Conservation (phyloP, 352 stramenopile genomes). For the Phytophthora ramorum region DNA sequence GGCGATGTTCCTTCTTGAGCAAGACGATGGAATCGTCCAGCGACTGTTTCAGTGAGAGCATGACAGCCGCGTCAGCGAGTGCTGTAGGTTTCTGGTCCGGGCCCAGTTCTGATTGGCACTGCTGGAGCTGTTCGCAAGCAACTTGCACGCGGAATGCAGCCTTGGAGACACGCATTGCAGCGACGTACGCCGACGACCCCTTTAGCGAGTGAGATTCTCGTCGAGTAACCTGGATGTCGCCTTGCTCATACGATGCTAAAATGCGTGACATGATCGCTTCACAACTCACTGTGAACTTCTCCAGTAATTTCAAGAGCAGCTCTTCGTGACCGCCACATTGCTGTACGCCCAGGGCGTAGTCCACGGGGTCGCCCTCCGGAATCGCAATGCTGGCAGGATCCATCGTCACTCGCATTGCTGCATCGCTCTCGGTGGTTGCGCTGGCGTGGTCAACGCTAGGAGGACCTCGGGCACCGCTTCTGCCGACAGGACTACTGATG, state of each 20-base stretch:
- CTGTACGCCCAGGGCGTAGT: constrained; percentile 80
- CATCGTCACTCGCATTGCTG: constrained; percentile 29
- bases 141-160: constrained; percentile 82
- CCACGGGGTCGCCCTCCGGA: constrained; percentile 79
- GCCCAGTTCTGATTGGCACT: constrained; percentile 39
- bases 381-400: constrained; percentile 58
- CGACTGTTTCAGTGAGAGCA: constrained; percentile 34
- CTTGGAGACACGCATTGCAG: constrained; percentile 81
- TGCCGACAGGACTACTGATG: constrained; percentile 38
- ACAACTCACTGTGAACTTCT: constrained; percentile 77
- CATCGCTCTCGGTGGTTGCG: constrained; percentile 36
- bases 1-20: constrained; percentile 69
- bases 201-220: constrained; percentile 86
- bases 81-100: constrained; percentile 22
- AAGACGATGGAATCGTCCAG: constrained; percentile 36
- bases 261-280: constrained; percentile 68
- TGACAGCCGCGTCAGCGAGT: constrained; percentile 24
- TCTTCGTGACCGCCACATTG: constrained; percentile 84
- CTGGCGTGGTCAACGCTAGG: constrained; percentile 31
- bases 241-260: constrained; percentile 47
- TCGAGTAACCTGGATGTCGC: constrained; percentile 57
- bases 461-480: constrained; percentile 19
- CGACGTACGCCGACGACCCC: constrained; percentile 81
- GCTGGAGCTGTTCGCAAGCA: constrained; percentile 71
- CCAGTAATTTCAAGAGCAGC: constrained; percentile 79